Evolutionary conservation across 2,329 filamentous ascomycete genomes (phyloP).

Genomic region (Colletotrichum orchidophilum): DNA sequence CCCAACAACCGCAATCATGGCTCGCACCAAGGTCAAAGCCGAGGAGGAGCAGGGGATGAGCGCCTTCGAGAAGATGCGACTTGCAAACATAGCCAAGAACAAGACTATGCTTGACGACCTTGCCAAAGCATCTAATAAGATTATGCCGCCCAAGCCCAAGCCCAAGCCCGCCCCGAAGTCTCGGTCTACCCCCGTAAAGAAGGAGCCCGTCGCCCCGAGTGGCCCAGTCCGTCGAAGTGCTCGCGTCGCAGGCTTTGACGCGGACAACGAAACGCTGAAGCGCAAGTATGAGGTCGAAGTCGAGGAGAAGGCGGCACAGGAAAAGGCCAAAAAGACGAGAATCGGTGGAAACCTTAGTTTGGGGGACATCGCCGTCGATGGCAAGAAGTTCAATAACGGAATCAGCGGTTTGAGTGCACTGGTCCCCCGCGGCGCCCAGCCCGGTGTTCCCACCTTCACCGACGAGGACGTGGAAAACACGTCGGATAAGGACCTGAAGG

Average conservation of each 20-base stretch:
- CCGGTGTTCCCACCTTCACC: slow-evolving; percentile 85
- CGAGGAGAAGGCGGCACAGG: slow-evolving; percentile 50
- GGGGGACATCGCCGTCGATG: slow-evolving; percentile 81
- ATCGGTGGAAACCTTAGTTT: slow-evolving; percentile 71
- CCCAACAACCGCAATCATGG: slow-evolving; percentile 48
- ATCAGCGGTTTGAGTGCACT: slow-evolving; percentile 72
- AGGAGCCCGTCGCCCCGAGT: slow-evolving; percentile 46
- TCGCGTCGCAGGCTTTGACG: slow-evolving; percentile 63
- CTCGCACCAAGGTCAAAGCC: slow-evolving; percentile 50
- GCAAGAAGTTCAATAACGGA: slow-evolving; percentile 77
- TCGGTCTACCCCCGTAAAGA: slow-evolving; percentile 52
- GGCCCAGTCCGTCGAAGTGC: slow-evolving; percentile 67
- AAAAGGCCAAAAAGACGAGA: slow-evolving; percentile 66
- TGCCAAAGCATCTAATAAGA: slow-evolving; percentile 74
- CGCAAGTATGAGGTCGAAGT: slow-evolving; percentile 61
- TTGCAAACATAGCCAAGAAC: slow-evolving; percentile 88
- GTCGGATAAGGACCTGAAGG: slow-evolving; percentile 77
- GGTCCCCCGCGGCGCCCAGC: slow-evolving; percentile 74
- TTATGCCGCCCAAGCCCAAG: slow-evolving; percentile 71
- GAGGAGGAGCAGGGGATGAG: slow-evolving; percentile 64
- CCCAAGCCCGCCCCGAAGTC: slow-evolving; percentile 57
- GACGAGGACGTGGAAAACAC: slow-evolving; percentile 86
- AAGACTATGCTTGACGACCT: slow-evolving; percentile 83
- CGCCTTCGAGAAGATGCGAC: slow-evolving; percentile 85
- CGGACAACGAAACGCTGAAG: slow-evolving; percentile 58